A percentile compares a stretch with the other conserved stretches of the same genome.
Evolutionary conservation across 139 green algal species (phyloP).

Genomic region (Marvania coccoides): DNA sequence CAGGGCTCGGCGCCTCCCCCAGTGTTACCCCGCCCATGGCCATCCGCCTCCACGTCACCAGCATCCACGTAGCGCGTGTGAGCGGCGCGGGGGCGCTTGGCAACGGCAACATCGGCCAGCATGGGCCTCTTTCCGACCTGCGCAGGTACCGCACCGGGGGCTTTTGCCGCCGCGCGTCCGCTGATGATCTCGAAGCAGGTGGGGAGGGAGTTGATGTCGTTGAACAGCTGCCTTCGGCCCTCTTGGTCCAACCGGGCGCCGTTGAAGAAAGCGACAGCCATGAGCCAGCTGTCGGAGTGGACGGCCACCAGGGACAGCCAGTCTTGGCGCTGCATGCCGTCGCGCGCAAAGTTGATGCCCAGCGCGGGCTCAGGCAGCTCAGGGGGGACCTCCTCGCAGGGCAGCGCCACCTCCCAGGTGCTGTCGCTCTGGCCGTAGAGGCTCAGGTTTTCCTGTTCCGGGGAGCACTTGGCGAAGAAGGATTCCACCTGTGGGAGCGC

Average conservation of each 20-base stretch:
- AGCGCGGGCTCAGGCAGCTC: slow-evolving; percentile 94
- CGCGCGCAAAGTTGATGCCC: slow-evolving; percentile 93
- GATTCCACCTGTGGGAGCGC: slow-evolving; percentile 13
- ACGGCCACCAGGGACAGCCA: slow-evolving; percentile 94
- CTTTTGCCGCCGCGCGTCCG: slow-evolving; percentile 23
- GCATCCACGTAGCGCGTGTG: background rate
- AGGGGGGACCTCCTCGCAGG: slow-evolving; percentile 92
- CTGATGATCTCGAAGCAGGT: slow-evolving; percentile 80
- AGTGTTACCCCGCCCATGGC: background rate
- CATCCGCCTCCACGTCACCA: background rate
- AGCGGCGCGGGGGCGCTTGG: background rate
- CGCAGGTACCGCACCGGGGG: background rate
- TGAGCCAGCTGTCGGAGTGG: slow-evolving; percentile 93
- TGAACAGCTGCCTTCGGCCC: slow-evolving; percentile 57
- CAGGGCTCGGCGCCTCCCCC: slow-evolving; percentile 2
- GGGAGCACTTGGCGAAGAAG: slow-evolving; percentile 72
- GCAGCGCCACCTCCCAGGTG: slow-evolving; percentile 81
- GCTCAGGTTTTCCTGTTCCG: slow-evolving; percentile 93
- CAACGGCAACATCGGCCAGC: background rate
- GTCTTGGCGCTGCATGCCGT: slow-evolving; percentile 70
- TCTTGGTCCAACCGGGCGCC: slow-evolving; percentile 64
- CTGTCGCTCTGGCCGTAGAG: slow-evolving; percentile 85
- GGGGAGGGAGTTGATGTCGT: slow-evolving; percentile 75
- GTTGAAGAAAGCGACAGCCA: slow-evolving; percentile 94
- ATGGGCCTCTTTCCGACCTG: background rate